These are phyloP conservation scores for Oxyria digyna DNA, from an alignment of 148 eudicot genomes.

Conservation along the genomic window DNA sequence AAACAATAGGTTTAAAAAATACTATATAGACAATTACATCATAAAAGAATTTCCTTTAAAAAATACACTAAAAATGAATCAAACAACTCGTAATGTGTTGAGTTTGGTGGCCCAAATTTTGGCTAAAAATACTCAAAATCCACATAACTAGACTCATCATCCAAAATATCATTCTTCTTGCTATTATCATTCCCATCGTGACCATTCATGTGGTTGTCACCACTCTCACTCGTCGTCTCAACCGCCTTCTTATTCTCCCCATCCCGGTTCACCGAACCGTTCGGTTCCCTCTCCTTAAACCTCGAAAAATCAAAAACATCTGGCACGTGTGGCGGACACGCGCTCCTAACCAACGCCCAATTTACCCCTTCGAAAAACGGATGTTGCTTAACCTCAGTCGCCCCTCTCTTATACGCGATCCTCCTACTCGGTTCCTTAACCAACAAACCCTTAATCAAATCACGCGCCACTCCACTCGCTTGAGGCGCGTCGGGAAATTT, in stretches of 20 bases:
- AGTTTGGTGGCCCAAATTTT: background rate
- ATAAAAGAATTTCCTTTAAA: too few relatives aligned
- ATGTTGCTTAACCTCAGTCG: constrained; percentile 84
- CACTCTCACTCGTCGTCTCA: constrained; percentile 16
- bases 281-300: constrained; percentile 39
- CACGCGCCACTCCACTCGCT: constrained; percentile 51
- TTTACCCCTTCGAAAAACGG: constrained; percentile 85
- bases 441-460: constrained; percentile 58
- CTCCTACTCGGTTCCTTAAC: constrained; percentile 78
- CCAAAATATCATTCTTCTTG: constrained; percentile 22
- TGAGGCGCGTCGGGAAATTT: constrained; percentile 63
- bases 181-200: constrained; percentile 12
- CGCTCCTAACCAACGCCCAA: constrained; percentile 83
- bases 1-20: too few relatives aligned
- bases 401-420: constrained; percentile 80
- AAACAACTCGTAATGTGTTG: too few relatives aligned
- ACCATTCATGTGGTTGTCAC: background rate
- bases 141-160: constrained; percentile 39
- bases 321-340: constrained; percentile 55
- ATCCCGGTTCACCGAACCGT: constrained; percentile 13
- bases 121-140: constrained; percentile 74
- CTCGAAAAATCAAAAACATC: constrained; percentile 51
- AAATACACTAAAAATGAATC: too few relatives aligned
- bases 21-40: too few relatives aligned
- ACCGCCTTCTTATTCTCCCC: constrained; percentile 21